Conservation (phyloP, 768 basidiomycete species). For the Asterophora parasitica region DNA sequence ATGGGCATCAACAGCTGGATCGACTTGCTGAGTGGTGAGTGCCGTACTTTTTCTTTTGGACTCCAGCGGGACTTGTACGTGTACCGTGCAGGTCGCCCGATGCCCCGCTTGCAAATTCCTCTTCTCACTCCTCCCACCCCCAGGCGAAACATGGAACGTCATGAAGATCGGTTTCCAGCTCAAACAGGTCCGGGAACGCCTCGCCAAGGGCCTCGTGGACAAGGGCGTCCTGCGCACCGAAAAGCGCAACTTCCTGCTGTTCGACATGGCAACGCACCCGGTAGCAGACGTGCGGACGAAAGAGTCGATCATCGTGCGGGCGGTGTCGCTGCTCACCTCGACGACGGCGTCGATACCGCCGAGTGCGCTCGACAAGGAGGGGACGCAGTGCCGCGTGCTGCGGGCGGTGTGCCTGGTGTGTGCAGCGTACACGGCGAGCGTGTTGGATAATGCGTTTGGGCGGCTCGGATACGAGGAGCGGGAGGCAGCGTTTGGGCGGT, state of each 20-base stretch:
- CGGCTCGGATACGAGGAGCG: slow-evolving; percentile 88
- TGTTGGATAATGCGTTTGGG: slow-evolving; percentile 91
- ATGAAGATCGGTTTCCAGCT: slow-evolving; percentile 99
- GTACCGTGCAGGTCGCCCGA: not conserved
- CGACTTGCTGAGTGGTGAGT: slow-evolving; percentile 86
- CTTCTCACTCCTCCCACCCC: not conserved
- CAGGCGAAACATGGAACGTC: slow-evolving; percentile 99
- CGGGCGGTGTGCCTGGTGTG: slow-evolving; percentile 85
- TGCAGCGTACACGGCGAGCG: slow-evolving; percentile 91
- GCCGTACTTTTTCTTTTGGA: not conserved
- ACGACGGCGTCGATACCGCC: slow-evolving; percentile 78
- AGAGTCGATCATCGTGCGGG: slow-evolving; percentile 74
- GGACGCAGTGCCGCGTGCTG: slow-evolving; percentile 72
- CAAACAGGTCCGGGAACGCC: slow-evolving; percentile 95
- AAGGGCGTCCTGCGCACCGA: slow-evolving; percentile 99
- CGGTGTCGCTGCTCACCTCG: slow-evolving; percentile 74
- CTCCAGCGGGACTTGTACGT: not conserved
- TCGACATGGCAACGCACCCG: slow-evolving; percentile 99
- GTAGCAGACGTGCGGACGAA: slow-evolving; percentile 91
- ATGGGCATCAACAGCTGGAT: slow-evolving; percentile 90
- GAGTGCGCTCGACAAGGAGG: slow-evolving; percentile 68
- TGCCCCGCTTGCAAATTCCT: not conserved
- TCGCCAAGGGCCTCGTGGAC: slow-evolving; percentile 96
- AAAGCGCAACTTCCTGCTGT: slow-evolving; percentile 96
- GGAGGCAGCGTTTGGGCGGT: slow-evolving; percentile 88